Base-by-base conservation (phyloP, 768 basidiomycete genomes). In the Phylloporus scabripes region DNA sequence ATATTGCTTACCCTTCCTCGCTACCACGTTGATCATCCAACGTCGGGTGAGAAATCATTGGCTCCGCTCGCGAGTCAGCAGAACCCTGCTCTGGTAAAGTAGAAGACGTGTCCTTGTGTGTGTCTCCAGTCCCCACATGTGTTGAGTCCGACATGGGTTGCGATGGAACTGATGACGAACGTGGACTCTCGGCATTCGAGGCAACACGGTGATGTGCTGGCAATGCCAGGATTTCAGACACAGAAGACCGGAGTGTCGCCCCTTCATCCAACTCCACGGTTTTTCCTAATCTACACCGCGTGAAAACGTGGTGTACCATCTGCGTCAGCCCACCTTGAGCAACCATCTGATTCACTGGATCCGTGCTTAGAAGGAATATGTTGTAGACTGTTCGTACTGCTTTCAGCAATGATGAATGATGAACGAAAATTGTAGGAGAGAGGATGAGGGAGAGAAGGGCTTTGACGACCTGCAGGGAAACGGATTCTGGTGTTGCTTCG, bases 381-480 rank as follows among this genome's bases (percentile, higher is more conserved):
- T 99, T 98, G 73, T 98, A 99, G 4, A 99, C 96, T 17, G 96
- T 97, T 41, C 96, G 81, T 28, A 99, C 90, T 24, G 93, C 92
- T 67, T 97, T 97, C 56, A 99, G 79, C 38, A 99, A 75, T 10
- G 92, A 88, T 5, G 93, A 96, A 64, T 98, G 96, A 67, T 99
- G 96, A 4, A 98, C 91, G 23, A 92, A 76, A 34, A 87, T 79
- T 6, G 83, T 87, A 5, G 87, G 76, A 1, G 94, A 97, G 41
- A 99, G 74, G 26, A 98, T 84, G 42, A 98, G 72, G 1, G 92
- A 78, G 33, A 99, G 80, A 15, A 99, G 76, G 3, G 92, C 93
- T 65, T 97, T 98, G 53, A 99, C 92, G 50, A 99, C 92, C 62
- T 98, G 96, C 5, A 99, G 75, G 7, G 94, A 94, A 33, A 98